Evolutionary conservation across 108 stramenopile genomes (phyloP).

Genomic region (Schizochytrium sp.): DNA sequence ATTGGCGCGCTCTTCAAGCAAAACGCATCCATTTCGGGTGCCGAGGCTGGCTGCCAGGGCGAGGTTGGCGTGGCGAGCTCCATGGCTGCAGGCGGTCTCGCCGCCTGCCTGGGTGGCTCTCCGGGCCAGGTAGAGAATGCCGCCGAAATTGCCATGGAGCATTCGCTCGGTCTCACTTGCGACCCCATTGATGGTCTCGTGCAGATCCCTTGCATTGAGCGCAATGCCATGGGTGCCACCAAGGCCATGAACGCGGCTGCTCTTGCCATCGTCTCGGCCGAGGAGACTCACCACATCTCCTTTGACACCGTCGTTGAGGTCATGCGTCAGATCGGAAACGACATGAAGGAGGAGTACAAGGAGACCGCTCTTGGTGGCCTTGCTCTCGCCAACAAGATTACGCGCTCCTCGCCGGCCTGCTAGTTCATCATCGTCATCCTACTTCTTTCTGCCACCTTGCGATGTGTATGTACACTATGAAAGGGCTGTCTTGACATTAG

Average conservation of each 20-base stretch:
- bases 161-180: neutral
- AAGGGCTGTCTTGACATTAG: no score
- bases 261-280: neutral
- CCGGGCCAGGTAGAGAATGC: slow-evolving; percentile 6
- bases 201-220: slow-evolving; percentile 14
- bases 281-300: neutral
- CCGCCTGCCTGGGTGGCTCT: neutral
- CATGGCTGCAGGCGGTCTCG: slow-evolving; percentile 6
- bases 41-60: slow-evolving; percentile 8
- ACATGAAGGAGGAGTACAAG: slow-evolving; percentile 19
- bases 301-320: slow-evolving; percentile 7
- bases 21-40: neutral
- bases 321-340: slow-evolving; percentile 7
- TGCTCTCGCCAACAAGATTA: slow-evolving; percentile 7
- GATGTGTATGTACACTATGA: no score
- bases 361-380: slow-evolving; percentile 15
- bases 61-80: slow-evolving; percentile 1
- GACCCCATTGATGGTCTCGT: slow-evolving; percentile 14
- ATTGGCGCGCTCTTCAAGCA: slow-evolving; percentile 6
- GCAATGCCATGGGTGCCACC: slow-evolving; percentile 16
- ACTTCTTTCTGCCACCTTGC: no score
- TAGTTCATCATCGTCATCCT: neutral
- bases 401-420: neutral
- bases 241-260: slow-evolving; percentile 11
- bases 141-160: slow-evolving; percentile 18